Base-by-base conservation (phyloP, 345 rosid species). In the Eutrema japonicum region DNA sequence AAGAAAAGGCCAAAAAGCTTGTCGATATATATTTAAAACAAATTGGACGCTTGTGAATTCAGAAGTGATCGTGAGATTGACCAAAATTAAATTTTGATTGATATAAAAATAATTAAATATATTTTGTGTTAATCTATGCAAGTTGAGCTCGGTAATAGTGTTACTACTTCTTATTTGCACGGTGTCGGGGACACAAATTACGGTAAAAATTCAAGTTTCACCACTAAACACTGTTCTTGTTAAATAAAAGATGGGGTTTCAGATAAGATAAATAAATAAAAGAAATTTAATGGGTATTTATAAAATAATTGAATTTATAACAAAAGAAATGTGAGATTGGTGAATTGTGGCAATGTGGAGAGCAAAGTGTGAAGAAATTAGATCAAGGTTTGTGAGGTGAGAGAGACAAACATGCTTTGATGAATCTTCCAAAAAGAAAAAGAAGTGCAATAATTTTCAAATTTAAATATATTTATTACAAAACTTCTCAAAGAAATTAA, bases 141-240 rank as follows among this genome's bases (percentile, higher is more conserved):
- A 58, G 37, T 65, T 43, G 29, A 50, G 49, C 72, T 77, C 80
- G 76, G 68, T 77, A 77, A 42, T 3, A 50, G 76, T 65, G 80
- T 56, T 57, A 26, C 71, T 57, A 64, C 64, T 71, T 77, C 80
- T 77, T 43, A 64, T 65, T 71, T 77, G 76, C 80, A 77, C 76
- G 80, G 80, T 77, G 76, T 76, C 75, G 75, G 75, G 70, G 75
- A 76, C 79, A 76, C 75, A 76, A 4, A 69, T 63, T 54, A 76
- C 79, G 66, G 71, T 76, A 63, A 77, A 65, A 65, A 36, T 48
- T 70, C 55, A 63, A 64, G 66, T 55, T 70, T 64, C 76, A 70
- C 76, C 76, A 56, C 49, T 64, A 7, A 10, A 2, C 27, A 55
- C 14, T 38, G 7, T 70, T 62, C 12, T 18, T 1, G 6, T 38